phyloP scores from a whole-genome alignment of 257 asterid species.

The Knoxia roxburghii region DNA sequence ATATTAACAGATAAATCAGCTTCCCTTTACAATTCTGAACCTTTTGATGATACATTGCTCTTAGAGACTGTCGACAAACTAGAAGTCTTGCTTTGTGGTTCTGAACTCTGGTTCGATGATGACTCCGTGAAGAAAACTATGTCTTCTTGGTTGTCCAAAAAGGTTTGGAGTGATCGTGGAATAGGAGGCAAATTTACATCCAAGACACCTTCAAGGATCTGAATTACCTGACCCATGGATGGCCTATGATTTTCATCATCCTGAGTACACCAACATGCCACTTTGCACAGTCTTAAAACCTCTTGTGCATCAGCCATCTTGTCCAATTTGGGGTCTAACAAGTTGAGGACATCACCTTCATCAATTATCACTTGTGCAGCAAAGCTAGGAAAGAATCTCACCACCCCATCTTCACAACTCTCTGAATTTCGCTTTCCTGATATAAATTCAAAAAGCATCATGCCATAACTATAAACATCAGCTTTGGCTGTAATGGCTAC shows the following conservation, averaged over 20 bases:
- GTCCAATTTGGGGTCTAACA: constrained; percentile 31
- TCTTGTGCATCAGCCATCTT: constrained; percentile 30
- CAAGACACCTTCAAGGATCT: constrained; percentile 45
- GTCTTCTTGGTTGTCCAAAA: constrained; percentile 36
- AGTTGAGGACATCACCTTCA: constrained; percentile 33
- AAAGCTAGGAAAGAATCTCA: constrained; percentile 35
- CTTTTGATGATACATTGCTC: constrained; percentile 19
- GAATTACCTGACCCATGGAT: constrained; percentile 40
- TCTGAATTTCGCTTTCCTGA: constrained; percentile 44
- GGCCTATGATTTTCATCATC: constrained; percentile 44
- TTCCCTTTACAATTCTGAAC: constrained; percentile 4
- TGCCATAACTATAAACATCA: constrained; percentile 48
- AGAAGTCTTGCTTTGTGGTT: constrained; percentile 36
- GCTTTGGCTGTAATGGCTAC: constrained; percentile 45
- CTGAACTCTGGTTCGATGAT: constrained; percentile 45
- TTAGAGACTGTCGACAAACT: constrained; percentile 30
- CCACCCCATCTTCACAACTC: constrained; percentile 24
- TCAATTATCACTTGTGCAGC: constrained; percentile 26
- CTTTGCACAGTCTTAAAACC: constrained; percentile 30
- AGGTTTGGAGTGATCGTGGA: constrained; percentile 43
- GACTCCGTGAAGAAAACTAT: constrained; percentile 72
- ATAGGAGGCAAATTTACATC: constrained; percentile 42
- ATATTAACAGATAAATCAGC: neutral
- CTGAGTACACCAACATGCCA: constrained; percentile 52
- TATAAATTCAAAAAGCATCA: constrained; percentile 47